A percentile compares a stretch with the other conserved stretches of the same genome.
These are phyloP conservation scores for Chaetomiaceae sp. DNA, from an alignment of 2,329 filamentous ascomycete species.

Conservation along the genomic window DNA sequence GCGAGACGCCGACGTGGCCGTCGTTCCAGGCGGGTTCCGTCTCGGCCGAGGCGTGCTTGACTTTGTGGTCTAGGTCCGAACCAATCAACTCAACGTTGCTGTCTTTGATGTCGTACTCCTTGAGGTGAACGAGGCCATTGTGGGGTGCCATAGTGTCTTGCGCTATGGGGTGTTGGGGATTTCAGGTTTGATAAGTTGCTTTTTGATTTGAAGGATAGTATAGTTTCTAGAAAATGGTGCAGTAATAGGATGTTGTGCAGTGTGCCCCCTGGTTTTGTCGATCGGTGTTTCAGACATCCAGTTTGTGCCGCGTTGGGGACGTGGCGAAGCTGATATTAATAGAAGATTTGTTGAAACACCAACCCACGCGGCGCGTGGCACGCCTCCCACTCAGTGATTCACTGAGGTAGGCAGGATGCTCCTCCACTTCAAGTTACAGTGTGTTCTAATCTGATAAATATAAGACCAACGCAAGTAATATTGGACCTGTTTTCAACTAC, in stretches of 20 bases:
- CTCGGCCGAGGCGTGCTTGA: constrained; percentile 2
- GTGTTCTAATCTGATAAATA: too few species aligned
- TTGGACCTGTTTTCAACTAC: too few species aligned
- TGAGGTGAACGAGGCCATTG: constrained; percentile 8
- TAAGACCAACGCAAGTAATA: too few species aligned
- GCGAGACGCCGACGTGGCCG: not conserved
- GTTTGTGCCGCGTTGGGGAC: not conserved
- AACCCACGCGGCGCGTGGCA: not conserved
- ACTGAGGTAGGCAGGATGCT: not conserved
- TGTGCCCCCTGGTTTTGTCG: not conserved
- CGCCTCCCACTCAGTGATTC: not conserved
- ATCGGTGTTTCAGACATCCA: not conserved
- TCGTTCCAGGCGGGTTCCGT: constrained; percentile 7
- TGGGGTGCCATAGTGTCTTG: constrained; percentile 4
- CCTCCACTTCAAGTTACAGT: too few species aligned
- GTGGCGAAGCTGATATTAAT: not conserved
- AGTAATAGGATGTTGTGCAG: too few species aligned
- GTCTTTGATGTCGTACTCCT: constrained; percentile 9
- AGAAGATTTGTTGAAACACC: not conserved
- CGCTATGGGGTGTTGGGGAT: not conserved
- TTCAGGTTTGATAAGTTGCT: not conserved
- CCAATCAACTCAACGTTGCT: constrained; percentile 7
- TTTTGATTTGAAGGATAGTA: too few species aligned
- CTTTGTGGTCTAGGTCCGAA: constrained; percentile 7
- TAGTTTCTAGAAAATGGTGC: too few species aligned